These are phyloP conservation scores for Wickerhamomyces sp. DNA, from an alignment of 1,139 yeast species.

Conservation along the genomic window DNA sequence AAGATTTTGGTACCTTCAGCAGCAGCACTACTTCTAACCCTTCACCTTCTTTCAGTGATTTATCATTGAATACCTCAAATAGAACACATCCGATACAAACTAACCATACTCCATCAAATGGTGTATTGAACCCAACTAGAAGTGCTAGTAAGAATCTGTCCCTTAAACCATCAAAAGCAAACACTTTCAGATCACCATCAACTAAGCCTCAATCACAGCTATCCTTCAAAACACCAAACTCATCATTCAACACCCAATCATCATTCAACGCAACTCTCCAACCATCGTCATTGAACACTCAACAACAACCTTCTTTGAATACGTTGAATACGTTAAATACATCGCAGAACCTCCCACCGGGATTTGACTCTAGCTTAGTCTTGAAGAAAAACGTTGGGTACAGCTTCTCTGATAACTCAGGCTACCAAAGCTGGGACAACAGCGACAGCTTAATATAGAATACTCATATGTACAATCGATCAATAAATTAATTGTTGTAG, in stretches of 20 bases:
- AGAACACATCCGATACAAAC: background rate
- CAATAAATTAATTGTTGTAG: too few species aligned
- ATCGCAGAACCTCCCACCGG: background rate
- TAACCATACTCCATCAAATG: background rate
- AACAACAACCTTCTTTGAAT: background rate
- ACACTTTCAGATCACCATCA: too few species aligned
- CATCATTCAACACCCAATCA: background rate
- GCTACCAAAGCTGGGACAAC: background rate
- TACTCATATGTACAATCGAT: too few species aligned
- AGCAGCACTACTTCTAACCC: background rate
- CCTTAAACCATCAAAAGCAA: background rate
- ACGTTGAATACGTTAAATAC: background rate
- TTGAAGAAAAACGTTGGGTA: background rate
- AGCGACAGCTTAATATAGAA: slow-evolving; percentile 1
- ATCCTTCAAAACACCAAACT: background rate
- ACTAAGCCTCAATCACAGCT: too few species aligned
- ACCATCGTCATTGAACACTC: background rate
- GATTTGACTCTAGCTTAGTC: background rate
- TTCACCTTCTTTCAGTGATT: background rate
- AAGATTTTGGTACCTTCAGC: slow-evolving; percentile 1
- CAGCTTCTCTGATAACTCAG: background rate
- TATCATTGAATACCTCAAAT: background rate
- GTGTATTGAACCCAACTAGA: background rate
- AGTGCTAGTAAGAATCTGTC: background rate
- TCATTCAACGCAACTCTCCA: background rate